These are phyloP conservation scores for Talaromyces liani DNA, from an alignment of 495 filamentous ascomycete species.

Conservation along the genomic window DNA sequence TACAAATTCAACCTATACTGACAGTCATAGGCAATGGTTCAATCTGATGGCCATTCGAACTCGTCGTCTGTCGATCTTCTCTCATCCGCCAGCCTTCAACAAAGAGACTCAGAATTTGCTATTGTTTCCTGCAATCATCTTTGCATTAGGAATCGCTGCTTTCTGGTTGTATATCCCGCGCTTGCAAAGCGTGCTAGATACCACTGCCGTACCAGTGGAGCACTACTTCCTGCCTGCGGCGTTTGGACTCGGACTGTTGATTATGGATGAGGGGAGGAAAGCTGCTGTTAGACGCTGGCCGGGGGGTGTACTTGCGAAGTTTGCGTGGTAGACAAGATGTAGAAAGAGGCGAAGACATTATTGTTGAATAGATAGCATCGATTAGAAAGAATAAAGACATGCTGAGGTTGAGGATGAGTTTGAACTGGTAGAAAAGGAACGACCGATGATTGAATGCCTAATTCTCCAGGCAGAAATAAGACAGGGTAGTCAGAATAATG, in stretches of 20 bases:
- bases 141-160: slow-evolving; percentile 41
- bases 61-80: slow-evolving; percentile 41
- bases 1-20: slow-evolving; percentile 15
- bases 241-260: slow-evolving; percentile 39
- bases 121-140: slow-evolving; percentile 33
- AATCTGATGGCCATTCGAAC: slow-evolving; percentile 43
- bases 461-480: background rate
- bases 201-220: slow-evolving; percentile 39
- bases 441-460: background rate
- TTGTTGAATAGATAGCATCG: background rate
- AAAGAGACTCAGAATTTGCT: slow-evolving; percentile 41
- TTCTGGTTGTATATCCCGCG: slow-evolving; percentile 45
- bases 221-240: slow-evolving; percentile 45
- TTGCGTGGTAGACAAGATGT: slow-evolving; percentile 31
- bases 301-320: slow-evolving; percentile 29
- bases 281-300: slow-evolving; percentile 37
- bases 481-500: background rate
- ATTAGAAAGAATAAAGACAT: background rate
- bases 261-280: slow-evolving; percentile 44
- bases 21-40: slow-evolving; percentile 41
- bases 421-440: background rate
- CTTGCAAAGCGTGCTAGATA: slow-evolving; percentile 39
- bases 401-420: background rate
- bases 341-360: background rate
- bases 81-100: slow-evolving; percentile 41